Percentiles rank a stretch among this genome's conserved stretches.
Conservation (phyloP, 495 filamentous ascomycete genomes). For the Daldinia caldariorum region DNA sequence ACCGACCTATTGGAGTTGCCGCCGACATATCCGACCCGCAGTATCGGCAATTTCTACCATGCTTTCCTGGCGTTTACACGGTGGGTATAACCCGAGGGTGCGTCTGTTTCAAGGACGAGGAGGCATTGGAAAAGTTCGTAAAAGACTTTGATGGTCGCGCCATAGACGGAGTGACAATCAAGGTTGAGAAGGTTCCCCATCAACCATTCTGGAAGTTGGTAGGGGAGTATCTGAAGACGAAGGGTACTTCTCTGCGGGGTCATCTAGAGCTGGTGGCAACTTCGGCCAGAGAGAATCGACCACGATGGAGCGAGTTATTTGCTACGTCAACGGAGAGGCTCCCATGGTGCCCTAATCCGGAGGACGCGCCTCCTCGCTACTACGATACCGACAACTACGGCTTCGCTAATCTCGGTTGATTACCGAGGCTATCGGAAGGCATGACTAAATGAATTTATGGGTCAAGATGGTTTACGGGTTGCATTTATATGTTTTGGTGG, state of each 20-base stretch:
- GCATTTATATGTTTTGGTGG: no score
- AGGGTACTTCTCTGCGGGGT: background rate
- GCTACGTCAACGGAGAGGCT: background rate
- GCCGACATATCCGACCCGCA: background rate
- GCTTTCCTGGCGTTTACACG: background rate
- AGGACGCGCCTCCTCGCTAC: background rate
- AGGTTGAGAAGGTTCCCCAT: background rate
- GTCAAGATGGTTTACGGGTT: no score
- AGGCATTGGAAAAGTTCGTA: background rate
- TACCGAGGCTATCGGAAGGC: no score
- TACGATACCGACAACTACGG: background rate
- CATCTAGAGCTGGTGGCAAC: background rate
- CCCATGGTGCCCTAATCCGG: conserved; percentile 3
- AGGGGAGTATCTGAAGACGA: background rate
- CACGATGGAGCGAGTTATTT: background rate
- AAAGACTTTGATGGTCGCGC: background rate
- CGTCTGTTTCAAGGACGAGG: background rate
- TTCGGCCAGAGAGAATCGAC: background rate
- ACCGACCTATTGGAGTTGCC: background rate
- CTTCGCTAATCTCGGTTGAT: no score
- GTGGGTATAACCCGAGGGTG: background rate
- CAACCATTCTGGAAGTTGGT: background rate
- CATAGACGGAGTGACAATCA: background rate
- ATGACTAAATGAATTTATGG: no score
- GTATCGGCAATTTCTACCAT: background rate